Evolutionary conservation across 768 basidiomycete species (phyloP), one percentile per base, ranked within the genome.

Genomic region (Hygrophoropsis aurantiaca): DNA sequence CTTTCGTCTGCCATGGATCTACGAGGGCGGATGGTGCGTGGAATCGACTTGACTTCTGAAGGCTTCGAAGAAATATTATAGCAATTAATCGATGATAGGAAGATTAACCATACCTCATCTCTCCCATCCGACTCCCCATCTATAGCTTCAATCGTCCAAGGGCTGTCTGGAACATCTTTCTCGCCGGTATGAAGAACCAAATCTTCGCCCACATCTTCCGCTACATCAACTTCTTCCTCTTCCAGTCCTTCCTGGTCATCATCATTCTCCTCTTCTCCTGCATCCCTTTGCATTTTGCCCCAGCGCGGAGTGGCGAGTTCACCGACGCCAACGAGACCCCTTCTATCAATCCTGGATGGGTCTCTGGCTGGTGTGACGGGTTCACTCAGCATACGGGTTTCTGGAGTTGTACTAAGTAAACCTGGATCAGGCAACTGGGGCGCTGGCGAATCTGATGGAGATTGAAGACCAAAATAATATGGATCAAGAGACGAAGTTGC

Each of bases 281-380:
- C 56, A 43, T 65, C 75, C 54, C 66, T 64, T 27, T 71, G 66
- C 40, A 77, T 75, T 60, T 79, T 80, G 50, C 79, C 78, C 94
- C 94, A 99, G 51, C 94, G 81, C 40, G 97, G 97, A n/a, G 97
- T 99, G 16, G 93, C 74, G 25, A 98, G 80, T 68, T 99, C 97
- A 30, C 97, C 97, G 5, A 98, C 89, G 20, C 97, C 97, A 44
- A 98, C 82, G 33, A 98, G 81, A 30, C 84, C 87, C 15, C 82
- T 78, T 48, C 97, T 78, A 71, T 98, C 94, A 51, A 93, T 92
- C 55, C 72, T 64, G 18, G 88, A 81, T 18, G 88, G 86, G 69
- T 92, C 85, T 49, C 80, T 78, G 26, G 78, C 84, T 8, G 90
- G 90, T 5, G 40, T 89, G 30, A 81, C 69, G 15, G 85, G 83